A percentile compares a stretch with the other conserved stretches of the same genome.
These are phyloP conservation scores for Geoglossum glabrum DNA, from an alignment of 495 filamentous ascomycete species.

Conservation along the genomic window DNA sequence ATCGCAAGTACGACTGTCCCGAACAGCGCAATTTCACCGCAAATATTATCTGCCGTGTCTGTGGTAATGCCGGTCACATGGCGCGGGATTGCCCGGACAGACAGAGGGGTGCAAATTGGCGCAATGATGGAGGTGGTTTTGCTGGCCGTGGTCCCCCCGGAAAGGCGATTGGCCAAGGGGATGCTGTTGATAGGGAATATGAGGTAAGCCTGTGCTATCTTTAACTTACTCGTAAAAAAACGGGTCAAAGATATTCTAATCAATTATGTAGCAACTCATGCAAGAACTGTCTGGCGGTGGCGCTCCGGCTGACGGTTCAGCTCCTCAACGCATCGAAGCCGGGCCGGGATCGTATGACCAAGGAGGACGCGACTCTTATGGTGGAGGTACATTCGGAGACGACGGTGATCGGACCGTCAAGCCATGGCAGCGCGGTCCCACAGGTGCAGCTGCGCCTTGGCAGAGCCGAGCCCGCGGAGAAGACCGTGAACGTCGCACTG, in stretches of 20 bases:
- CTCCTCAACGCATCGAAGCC: constrained; percentile 69
- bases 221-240: not conserved
- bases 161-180: constrained; percentile 45
- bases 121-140: constrained; percentile 36
- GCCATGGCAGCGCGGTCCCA: constrained; percentile 83
- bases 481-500: constrained; percentile 26
- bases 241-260: constrained; percentile 17
- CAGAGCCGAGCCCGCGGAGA: constrained; percentile 26
- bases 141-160: constrained; percentile 32
- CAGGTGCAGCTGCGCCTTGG: constrained; percentile 77
- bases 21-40: constrained; percentile 95
- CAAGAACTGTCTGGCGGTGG: constrained; percentile 74
- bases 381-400: constrained; percentile 19
- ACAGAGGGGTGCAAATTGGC: constrained; percentile 77
- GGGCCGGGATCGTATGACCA: constrained; percentile 43
- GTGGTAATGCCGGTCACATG: constrained; percentile 88
- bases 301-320: constrained; percentile 38
- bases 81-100: constrained; percentile 84
- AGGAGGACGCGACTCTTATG: constrained; percentile 11
- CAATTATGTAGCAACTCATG: constrained; percentile 63
- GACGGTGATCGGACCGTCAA: constrained; percentile 41
- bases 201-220: constrained; percentile 44
- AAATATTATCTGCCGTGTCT: constrained; percentile 97
- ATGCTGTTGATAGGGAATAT: constrained; percentile 84
- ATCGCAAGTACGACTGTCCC: constrained; percentile 96